A percentile compares a stretch with the other conserved stretches of the same genome.
Evolutionary conservation across 2,329 filamentous ascomycete genomes (phyloP).

Genomic region (Pseudogymnoascus sp.): DNA sequence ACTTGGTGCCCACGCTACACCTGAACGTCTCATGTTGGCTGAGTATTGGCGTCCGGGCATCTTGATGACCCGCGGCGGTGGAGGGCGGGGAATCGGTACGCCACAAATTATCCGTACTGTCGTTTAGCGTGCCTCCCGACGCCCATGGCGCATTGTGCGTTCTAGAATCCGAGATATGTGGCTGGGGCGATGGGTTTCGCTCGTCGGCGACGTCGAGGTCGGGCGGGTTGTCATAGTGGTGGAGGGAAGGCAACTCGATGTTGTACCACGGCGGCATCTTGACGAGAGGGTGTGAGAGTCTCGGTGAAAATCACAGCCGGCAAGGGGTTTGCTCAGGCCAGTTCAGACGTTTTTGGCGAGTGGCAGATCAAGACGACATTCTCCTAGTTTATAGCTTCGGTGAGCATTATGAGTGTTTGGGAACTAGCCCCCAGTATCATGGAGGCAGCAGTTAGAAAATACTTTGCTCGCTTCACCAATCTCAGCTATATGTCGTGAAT

Average conservation of each 20-base stretch:
- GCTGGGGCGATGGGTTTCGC: not conserved
- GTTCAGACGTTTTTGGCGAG: not conserved
- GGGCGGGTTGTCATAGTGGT: slow-evolving; percentile 6
- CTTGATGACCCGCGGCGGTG: slow-evolving; percentile 2
- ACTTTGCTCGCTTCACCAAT: not conserved
- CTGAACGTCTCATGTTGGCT: not conserved
- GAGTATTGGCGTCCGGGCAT: slow-evolving; percentile 3
- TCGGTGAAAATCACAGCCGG: not conserved
- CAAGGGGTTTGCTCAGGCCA: not conserved
- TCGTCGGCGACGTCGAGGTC: slow-evolving; percentile 4
- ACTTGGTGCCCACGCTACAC: not conserved
- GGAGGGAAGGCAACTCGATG: not conserved
- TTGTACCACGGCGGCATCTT: slow-evolving; percentile 5
- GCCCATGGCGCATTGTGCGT: not conserved
- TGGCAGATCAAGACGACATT: not conserved
- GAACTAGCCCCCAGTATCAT: not conserved
- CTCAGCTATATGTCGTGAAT: not conserved
- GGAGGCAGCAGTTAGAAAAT: not conserved
- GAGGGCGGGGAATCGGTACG: not conserved
- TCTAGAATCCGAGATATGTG: not conserved
- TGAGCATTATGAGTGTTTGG: not conserved
- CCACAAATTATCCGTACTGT: slow-evolving; percentile 1
- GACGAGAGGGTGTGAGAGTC: not conserved
- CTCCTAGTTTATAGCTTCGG: not conserved
- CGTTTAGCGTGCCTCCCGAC: not conserved